phyloP scores from a whole-genome alignment of 805 yeast species.

The Lipomyces sp. region DNA sequence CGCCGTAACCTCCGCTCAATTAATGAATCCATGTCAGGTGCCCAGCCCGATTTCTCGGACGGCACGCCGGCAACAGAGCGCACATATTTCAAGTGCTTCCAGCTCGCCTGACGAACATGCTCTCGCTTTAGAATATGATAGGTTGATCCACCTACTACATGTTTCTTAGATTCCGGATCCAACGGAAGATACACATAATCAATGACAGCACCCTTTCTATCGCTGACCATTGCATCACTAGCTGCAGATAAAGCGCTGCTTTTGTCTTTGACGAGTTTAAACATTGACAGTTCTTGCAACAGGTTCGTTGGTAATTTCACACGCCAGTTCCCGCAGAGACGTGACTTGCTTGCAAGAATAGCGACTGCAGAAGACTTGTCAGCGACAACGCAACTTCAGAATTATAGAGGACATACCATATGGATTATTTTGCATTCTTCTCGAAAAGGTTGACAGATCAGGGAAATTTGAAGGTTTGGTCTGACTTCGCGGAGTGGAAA shows the following conservation, averaged over 20 bases:
- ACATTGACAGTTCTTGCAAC: neutral
- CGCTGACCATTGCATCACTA: neutral
- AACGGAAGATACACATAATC: neutral
- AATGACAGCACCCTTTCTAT: neutral
- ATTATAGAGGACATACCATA: constrained; percentile 12
- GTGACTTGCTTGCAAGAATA: neutral
- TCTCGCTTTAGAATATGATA: constrained; percentile 20
- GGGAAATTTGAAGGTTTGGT: neutral
- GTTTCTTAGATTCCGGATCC: neutral
- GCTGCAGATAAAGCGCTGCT: neutral
- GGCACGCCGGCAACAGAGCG: neutral
- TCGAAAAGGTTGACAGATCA: constrained; percentile 4
- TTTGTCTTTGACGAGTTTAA: neutral
- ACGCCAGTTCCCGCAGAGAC: constrained; percentile 3
- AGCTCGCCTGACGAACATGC: neutral
- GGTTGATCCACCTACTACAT: constrained; percentile 9
- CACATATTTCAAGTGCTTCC: neutral
- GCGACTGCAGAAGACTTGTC: neutral
- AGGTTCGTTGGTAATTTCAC: neutral
- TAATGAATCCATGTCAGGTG: constrained; percentile 18
- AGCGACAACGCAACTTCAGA: neutral
- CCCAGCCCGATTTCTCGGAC: constrained; percentile 4
- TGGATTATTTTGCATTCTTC: constrained; percentile 15
- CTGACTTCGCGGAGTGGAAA: neutral
- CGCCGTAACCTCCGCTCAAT: constrained; percentile 17